Evolutionary conservation across 768 basidiomycete genomes (phyloP), one percentile per base, ranked within the genome.

Genomic region (Rhizopogon vulgaris): DNA sequence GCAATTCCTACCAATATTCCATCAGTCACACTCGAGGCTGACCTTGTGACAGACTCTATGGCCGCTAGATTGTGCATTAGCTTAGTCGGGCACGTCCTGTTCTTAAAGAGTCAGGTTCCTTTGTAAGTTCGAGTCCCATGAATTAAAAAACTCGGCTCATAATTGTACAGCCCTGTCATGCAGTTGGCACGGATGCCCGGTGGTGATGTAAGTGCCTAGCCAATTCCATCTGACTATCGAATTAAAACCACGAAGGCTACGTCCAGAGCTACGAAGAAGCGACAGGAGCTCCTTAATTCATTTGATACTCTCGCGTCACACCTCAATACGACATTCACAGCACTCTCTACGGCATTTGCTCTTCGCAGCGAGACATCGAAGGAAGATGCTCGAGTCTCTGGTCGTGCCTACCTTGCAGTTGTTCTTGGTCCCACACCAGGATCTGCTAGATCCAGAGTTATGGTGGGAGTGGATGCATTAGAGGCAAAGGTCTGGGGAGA

Each of bases 31-130:
- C 70, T 90, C 32, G 78, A 85, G 41, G 60, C 72, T 3, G 77
- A 82, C 9, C 53, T 58, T 1, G 75, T 90, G 17, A 75, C 77
- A 18, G 79, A 81, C 51, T 69, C 68, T 5, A 73, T 85, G 63
- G 88, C 88, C 9, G 80, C 84, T 1, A 75, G 76, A 18, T 75
- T 91, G 2, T 80, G 85, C 2, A 71, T 74, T 11, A 79, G 77
- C 52, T 65, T 89, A 25, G 69, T 91, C 0, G 80, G 81, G 0
- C 87, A 90, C 61, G 75, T 89, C 2, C 64, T 90, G 15, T 91
- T 87, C 61, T 69, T 90, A 51, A 91, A 90, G 63, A 84, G 78
- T 56, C 88, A 90, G 58, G 73, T 90, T 0, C 88, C 87, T 1
- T 82, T 90, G 87, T 90, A 60, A 68, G 87, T 77, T 4, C 24